Percentiles rank a stretch among this genome's conserved stretches.
These are phyloP conservation scores for Blastocystis hominis DNA, from an alignment of 352 stramenopile species.

Conservation along the genomic window DNA sequence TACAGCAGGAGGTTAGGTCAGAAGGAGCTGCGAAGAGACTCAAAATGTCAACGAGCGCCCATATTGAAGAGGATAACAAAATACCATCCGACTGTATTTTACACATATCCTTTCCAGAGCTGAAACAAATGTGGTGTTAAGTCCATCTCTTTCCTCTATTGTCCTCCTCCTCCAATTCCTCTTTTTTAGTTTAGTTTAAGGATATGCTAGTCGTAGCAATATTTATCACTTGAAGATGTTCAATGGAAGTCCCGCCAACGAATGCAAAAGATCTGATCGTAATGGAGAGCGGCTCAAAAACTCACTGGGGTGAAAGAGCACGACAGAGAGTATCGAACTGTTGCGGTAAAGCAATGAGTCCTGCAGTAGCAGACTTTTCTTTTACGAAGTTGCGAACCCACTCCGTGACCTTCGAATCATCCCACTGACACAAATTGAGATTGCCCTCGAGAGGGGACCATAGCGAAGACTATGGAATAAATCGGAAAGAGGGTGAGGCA, in stretches of 20 bases:
- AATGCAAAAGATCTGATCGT: neutral
- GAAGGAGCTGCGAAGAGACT: neutral
- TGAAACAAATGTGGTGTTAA: neutral
- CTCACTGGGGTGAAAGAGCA: neutral
- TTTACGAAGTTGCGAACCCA: neutral
- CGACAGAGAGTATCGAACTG: constrained; percentile 3
- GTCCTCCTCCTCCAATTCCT: too few relatives aligned
- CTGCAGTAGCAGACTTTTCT: neutral
- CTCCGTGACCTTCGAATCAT: neutral
- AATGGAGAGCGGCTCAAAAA: neutral
- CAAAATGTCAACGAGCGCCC: neutral
- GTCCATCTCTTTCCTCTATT: neutral
- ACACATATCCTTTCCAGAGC: constrained; percentile 18
- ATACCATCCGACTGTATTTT: constrained; percentile 26
- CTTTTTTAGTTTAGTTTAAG: neutral
- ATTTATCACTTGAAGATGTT: neutral
- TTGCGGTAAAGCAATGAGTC: neutral
- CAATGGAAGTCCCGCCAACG: neutral
- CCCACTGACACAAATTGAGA: neutral
- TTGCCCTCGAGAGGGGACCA: neutral
- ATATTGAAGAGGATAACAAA: neutral
- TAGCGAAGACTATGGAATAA: neutral
- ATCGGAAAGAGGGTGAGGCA: neutral
- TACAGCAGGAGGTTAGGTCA: neutral
- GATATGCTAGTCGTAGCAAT: neutral